These are phyloP conservation scores for Aspergillus novofumigatus DNA, from an alignment of 2,329 filamentous ascomycete species.

Conservation along the genomic window DNA sequence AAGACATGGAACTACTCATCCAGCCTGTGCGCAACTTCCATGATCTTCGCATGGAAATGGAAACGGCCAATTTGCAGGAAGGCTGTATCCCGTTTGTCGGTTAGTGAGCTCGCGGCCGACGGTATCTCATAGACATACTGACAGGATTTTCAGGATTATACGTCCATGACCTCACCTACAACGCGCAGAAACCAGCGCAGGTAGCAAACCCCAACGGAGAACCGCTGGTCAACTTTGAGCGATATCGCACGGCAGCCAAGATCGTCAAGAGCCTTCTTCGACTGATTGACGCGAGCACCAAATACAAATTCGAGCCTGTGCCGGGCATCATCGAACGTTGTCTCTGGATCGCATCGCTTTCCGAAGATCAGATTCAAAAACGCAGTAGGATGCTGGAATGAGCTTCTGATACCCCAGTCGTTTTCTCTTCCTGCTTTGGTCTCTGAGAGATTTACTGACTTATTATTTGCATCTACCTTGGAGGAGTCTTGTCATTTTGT, in stretches of 20 bases:
- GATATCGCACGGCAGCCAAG: constrained; percentile 60
- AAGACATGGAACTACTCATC: constrained; percentile 57
- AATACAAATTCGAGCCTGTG: constrained; percentile 56
- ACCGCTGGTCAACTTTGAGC: constrained; percentile 62
- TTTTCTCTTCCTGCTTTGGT: constrained; percentile 7
- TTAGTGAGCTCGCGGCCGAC: constrained; percentile 26
- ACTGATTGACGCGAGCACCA: constrained; percentile 60
- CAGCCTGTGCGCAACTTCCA: constrained; percentile 62
- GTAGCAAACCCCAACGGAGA: constrained; percentile 48
- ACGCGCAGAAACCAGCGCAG: constrained; percentile 61
- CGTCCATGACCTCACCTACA: constrained; percentile 64
- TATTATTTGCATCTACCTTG: neutral
- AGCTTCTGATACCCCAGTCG: constrained; percentile 15
- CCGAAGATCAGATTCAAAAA: constrained; percentile 53
- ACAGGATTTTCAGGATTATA: constrained; percentile 50
- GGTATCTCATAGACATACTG: neutral
- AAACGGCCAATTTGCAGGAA: constrained; percentile 53
- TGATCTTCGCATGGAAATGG: constrained; percentile 61
- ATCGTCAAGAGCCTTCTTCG: constrained; percentile 62
- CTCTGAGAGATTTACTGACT: neutral
- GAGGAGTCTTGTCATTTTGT: neutral
- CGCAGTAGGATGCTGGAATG: constrained; percentile 44
- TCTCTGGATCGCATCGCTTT: constrained; percentile 60
- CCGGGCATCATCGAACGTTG: constrained; percentile 58
- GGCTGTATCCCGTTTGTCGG: constrained; percentile 65